Base-by-base conservation (phyloP, 805 yeast species). In the Metschnikowia cubensis region DNA sequence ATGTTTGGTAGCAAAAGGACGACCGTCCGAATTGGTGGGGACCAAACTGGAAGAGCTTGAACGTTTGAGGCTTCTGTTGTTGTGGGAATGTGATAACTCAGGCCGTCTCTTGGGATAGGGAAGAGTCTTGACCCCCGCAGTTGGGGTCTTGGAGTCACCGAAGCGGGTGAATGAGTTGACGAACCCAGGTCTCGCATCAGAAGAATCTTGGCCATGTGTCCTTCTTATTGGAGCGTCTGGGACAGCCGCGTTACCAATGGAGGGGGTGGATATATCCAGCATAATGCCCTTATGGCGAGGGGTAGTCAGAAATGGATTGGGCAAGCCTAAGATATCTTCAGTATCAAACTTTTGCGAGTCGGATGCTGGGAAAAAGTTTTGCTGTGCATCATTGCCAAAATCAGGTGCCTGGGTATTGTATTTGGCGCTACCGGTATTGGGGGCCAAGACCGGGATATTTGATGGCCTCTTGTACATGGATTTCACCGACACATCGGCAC, bases 401-500 rank as follows among this genome's bases (percentile, higher is more conserved):
- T 44, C 41, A 4, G 47, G 25, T 6, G 18, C 47, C 6, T 51
- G 55, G 4, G 20, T 22, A 22, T 25, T 15, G 8, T 22, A 38
- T n/a, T 38, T 38, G 15, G 34, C 42, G 21, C 42, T 15, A 17
- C 31, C 21, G 35, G 21, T 3, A 22, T 25, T 35, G 17, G 34
- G n/a, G 17, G 38, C 33, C 14, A 35, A 21, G 15, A 8, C 42
- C 29, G 34, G 45, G 11, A 52, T 37, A 25, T 44, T 43, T 7
- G 52, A 49, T 8, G 50, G 49, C 6, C 42, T 53, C 50, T 75
- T 76, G 63, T 73, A 84, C 29, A 83, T 71, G 0, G 82, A 65
- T 54, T 79, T 79, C 5, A 84, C 81, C 50, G 82, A 80, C 17
- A 89, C 76, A 50, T 79, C 79, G 17, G 85, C 88, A 11, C 96